These are phyloP conservation scores for Penicillium robsamsonii DNA, from an alignment of 495 filamentous ascomycete genomes.

Conservation along the genomic window DNA sequence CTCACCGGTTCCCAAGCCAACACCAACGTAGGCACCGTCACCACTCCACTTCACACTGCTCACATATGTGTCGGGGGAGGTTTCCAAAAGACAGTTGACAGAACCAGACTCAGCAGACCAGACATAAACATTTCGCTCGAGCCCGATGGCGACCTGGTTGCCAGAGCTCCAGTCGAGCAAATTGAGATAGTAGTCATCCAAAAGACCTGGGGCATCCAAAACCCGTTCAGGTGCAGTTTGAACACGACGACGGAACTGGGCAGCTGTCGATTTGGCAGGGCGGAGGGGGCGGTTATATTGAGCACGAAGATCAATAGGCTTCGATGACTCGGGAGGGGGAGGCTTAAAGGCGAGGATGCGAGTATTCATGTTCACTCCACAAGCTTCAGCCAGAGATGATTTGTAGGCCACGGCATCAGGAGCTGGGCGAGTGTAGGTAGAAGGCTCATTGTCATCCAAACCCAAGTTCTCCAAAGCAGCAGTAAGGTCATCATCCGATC, in stretches of 20 bases:
- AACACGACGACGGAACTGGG: constrained; percentile 86
- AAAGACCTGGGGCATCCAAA: constrained; percentile 90
- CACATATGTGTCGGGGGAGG: constrained; percentile 85
- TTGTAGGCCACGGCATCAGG: constrained; percentile 89
- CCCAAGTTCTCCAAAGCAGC: constrained; percentile 75
- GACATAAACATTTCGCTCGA: constrained; percentile 95
- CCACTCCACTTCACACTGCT: constrained; percentile 98
- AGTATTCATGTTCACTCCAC: constrained; percentile 87
- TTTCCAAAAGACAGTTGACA: constrained; percentile 83
- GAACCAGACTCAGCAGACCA: constrained; percentile 97
- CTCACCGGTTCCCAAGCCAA: constrained; percentile 91
- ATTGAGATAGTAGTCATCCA: constrained; percentile 99
- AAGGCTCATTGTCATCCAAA: constrained; percentile 61
- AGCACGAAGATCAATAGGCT: constrained; percentile 93
- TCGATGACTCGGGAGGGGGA: constrained; percentile 90
- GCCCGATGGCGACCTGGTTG: constrained; percentile 96
- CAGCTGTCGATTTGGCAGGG: constrained; percentile 63
- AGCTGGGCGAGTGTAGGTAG: constrained; percentile 68
- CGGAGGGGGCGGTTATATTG: constrained; percentile 98
- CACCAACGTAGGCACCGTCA: constrained; percentile 93
- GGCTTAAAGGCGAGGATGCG: constrained; percentile 99
- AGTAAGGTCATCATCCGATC: constrained; percentile 71
- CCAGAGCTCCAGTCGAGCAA: constrained; percentile 94
- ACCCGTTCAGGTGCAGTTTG: constrained; percentile 95
- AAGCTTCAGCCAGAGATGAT: constrained; percentile 86